phyloP scores from a whole-genome alignment of 208 protist genomes.

The Wallacemonas sp. region DNA sequence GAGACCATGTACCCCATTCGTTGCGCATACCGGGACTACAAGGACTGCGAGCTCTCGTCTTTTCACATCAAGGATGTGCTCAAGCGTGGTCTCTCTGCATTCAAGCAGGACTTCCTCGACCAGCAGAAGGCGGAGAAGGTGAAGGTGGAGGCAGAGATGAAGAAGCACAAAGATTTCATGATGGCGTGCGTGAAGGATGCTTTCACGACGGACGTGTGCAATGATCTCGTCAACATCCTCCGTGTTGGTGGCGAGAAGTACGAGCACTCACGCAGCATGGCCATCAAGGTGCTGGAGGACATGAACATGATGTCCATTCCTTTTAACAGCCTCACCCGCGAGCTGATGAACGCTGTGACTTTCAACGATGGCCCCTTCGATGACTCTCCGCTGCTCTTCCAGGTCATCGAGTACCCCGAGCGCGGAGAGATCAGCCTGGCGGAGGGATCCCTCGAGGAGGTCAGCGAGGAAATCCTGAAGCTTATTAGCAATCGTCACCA shows the following conservation, averaged over 20 bases:
- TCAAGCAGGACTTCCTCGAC: constrained; percentile 89
- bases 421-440: constrained; percentile 81
- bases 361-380: constrained; percentile 88
- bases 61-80: constrained; percentile 91
- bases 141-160: constrained; percentile 69
- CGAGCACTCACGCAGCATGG: constrained; percentile 64
- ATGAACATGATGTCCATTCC: constrained; percentile 84
- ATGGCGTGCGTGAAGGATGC: constrained; percentile 43
- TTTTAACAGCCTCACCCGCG: constrained; percentile 68
- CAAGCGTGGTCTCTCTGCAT: constrained; percentile 83
- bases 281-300: constrained; percentile 82
- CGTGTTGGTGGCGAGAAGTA: constrained; percentile 81
- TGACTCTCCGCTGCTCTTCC: constrained; percentile 85
- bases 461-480: constrained; percentile 62
- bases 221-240: constrained; percentile 88
- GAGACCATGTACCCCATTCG: constrained; percentile 81
- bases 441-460: constrained; percentile 45
- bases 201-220: constrained; percentile 78
- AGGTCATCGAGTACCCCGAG: constrained; percentile 89
- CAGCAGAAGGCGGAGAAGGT: constrained; percentile 69
- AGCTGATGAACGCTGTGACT: constrained; percentile 62
- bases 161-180: constrained; percentile 67
- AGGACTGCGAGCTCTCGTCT: constrained; percentile 57
- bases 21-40: constrained; percentile 50
- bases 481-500: constrained; percentile 86